Evolutionary conservation across 352 stramenopile species (phyloP), one percentile per base, ranked within the genome.

Genomic region (Globisporangium carolinianum): DNA sequence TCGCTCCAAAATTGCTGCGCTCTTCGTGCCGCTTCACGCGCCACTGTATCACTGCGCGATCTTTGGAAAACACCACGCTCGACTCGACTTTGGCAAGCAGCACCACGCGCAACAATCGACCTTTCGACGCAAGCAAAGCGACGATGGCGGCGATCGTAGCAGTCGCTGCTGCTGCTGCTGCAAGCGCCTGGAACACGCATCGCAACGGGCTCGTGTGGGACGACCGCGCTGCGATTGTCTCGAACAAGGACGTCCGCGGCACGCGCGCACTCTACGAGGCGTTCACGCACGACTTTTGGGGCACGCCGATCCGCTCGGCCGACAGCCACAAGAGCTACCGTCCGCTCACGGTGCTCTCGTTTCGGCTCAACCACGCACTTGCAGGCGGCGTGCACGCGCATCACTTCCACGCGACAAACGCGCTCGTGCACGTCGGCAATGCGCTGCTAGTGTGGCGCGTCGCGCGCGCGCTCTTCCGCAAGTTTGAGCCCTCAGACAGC

Each of bases 261-360:
- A 60, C 67, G 18, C 47, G 43, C 5, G 52, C 62, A 12, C 69
- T 69, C 58, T 63, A 39, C n/a, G 58, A 81, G 17, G 47, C 86
- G 37, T 86, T 88, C 42, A 18, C 32, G 12, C 71, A 94, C 61
- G 85, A 94, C 63, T 95, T 95, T 62, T 96, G 87, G 87, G 87
- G 87, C 43, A 69, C 76, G 15, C 24, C 69, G 5, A 91, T 96
- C 56, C 48, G 61, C 32, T 55, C 58, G 15, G 15, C 53, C 10
- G 62, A 42, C 7, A 88, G 70, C 56, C 87, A 96, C 69, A 95
- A 95, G 70, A 95, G 83, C 62, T 96, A 87, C 52, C 69, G 87
- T 0, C 87, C 87, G 17, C 54, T 95, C 37, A 83, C 86, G 32
- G 76, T 89, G 47, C 66, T 90, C 24, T 74, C 75, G 35, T 93